A percentile compares a stretch with the other conserved stretches of the same genome.
Evolutionary conservation across 2,329 filamentous ascomycete genomes (phyloP).

Genomic region (Neofusicoccum kwambonambiense): DNA sequence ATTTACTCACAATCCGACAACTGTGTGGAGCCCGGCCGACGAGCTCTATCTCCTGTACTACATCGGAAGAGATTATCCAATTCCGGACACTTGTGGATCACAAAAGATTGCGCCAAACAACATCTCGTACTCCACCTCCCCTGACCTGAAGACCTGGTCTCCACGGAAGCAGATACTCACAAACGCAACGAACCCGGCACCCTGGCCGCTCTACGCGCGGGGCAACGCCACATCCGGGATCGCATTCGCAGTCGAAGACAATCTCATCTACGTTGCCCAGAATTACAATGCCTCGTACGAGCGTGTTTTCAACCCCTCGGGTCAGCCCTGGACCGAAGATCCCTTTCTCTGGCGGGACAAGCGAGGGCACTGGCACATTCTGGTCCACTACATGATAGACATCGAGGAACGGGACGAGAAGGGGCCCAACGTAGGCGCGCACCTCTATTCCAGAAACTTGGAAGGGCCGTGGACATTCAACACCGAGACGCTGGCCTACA

Average conservation of each 20-base stretch:
- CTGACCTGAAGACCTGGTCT: conserved; percentile 10
- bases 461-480: conserved; percentile 35
- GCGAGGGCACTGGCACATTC: conserved; percentile 35
- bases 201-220: conserved; percentile 38
- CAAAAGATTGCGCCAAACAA: conserved; percentile 21
- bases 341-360: conserved; percentile 39
- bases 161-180: conserved; percentile 9
- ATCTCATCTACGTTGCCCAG: conserved; percentile 35
- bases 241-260: conserved; percentile 36
- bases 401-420: conserved; percentile 27
- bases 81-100: conserved; percentile 22
- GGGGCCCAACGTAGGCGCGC: conserved; percentile 35
- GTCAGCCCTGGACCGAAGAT: conserved; percentile 29
- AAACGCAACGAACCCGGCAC: conserved; percentile 45
- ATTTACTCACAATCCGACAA: conserved; percentile 50
- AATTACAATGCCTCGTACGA: conserved; percentile 31
- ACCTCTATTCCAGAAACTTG: conserved; percentile 32
- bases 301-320: conserved; percentile 16
- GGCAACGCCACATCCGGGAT: conserved; percentile 30
- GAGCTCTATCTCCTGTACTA: conserved; percentile 46
- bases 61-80: conserved; percentile 42
- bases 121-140: conserved; percentile 23
- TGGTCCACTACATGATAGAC: conserved; percentile 37
- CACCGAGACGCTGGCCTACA: conserved; percentile 28
- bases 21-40: conserved; percentile 47